phyloP scores from a whole-genome alignment of 345 rosid genomes.

The Adansonia digitata region DNA sequence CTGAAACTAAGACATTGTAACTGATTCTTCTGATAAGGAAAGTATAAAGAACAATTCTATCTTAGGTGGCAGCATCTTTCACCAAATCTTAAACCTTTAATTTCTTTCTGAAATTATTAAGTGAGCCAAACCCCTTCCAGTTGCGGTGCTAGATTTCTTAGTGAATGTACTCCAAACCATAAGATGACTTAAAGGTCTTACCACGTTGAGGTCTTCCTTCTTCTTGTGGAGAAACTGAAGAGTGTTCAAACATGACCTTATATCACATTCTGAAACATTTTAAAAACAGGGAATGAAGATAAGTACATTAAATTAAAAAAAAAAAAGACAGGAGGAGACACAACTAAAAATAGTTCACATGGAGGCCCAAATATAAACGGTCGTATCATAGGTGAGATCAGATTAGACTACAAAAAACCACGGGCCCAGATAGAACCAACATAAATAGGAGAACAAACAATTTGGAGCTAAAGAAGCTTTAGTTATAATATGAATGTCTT shows the following conservation, averaged over 20 bases:
- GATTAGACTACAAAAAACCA: background rate
- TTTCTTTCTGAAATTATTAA: background rate
- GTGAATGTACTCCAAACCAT: background rate
- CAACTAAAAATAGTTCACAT: background rate
- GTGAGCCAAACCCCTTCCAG: background rate
- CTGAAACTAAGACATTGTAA: background rate
- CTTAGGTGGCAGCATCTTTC: background rate
- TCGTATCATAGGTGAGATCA: background rate
- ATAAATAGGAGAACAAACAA: background rate
- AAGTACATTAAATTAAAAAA: no score
- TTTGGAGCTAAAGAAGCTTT: background rate
- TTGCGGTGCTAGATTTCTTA: background rate
- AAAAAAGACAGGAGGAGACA: background rate
- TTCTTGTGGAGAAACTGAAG: constrained; percentile 94
- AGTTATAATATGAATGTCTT: background rate
- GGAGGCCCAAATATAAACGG: background rate
- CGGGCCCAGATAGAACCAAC: background rate
- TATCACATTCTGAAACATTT: constrained; percentile 72
- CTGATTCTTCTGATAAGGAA: background rate
- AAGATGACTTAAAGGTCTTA: constrained; percentile 29
- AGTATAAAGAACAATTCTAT: constrained; percentile 1
- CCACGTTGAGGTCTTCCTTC: constrained; percentile 78
- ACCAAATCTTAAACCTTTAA: background rate
- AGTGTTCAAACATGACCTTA: constrained; percentile 90
- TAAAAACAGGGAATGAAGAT: constrained; percentile 16